Evolutionary conservation across 2,329 filamentous ascomycete genomes (phyloP).

Genomic region (Diplodia scrobiculata): DNA sequence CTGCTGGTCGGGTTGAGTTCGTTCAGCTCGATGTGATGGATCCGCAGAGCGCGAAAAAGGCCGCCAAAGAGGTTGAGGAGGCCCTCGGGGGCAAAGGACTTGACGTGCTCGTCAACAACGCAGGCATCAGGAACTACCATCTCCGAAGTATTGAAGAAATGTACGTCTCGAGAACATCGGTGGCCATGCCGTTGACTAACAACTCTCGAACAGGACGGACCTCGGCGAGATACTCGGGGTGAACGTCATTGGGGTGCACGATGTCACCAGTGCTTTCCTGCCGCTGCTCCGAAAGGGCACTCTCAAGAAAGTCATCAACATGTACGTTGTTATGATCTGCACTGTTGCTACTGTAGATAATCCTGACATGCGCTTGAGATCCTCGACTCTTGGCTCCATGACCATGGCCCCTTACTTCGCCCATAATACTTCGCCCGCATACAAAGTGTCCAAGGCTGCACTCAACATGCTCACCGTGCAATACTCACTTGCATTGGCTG

Average conservation of each 20-base stretch:
- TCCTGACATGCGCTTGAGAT: conserved; percentile 35
- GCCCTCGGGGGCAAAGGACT: too few relatives aligned
- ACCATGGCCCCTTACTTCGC: conserved; percentile 34
- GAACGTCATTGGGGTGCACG: conserved; percentile 48
- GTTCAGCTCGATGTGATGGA: too few relatives aligned
- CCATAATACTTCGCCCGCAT: conserved; percentile 41
- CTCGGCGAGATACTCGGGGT: conserved; percentile 39
- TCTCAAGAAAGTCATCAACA: conserved; percentile 50
- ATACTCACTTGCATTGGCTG: conserved; percentile 43
- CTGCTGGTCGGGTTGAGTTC: too few relatives aligned
- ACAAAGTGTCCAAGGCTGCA: conserved; percentile 54
- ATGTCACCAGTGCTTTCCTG: conserved; percentile 46
- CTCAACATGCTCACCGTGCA: conserved; percentile 54
- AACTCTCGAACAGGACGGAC: conserved; percentile 29
- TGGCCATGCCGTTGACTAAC: not conserved
- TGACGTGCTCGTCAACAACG: too few relatives aligned
- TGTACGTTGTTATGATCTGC: conserved; percentile 38
- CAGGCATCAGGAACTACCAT: too few relatives aligned
- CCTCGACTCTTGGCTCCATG: conserved; percentile 50
- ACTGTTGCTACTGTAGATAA: not conserved
- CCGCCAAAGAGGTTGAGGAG: too few relatives aligned
- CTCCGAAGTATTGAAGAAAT: too few relatives aligned
- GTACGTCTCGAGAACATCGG: too few relatives aligned
- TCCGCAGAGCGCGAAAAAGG: too few relatives aligned
- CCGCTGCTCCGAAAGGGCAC: conserved; percentile 45